Conservation (phyloP, 1,284 basidiomycete species). For the Ustilago bromivora region DNA sequence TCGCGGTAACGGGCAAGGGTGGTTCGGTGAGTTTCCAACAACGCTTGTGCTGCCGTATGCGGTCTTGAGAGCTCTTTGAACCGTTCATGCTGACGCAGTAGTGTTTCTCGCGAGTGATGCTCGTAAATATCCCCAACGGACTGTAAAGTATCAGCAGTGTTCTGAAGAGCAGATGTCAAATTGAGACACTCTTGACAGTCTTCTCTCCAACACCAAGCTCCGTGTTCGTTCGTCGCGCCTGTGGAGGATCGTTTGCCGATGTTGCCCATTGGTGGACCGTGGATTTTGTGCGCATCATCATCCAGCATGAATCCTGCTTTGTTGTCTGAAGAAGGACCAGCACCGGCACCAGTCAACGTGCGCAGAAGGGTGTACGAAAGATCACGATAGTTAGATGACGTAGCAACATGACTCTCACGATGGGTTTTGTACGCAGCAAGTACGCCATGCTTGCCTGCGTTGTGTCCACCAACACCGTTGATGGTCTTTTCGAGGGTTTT, state of each 20-base stretch:
- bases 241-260: constrained; percentile 73
- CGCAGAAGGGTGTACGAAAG: constrained; percentile 55
- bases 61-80: constrained; percentile 82
- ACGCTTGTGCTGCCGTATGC: constrained; percentile 77
- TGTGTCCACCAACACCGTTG: constrained; percentile 40
- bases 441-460: constrained; percentile 43
- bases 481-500: constrained; percentile 49
- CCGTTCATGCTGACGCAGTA: constrained; percentile 80
- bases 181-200: constrained; percentile 80
- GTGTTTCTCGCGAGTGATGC: constrained; percentile 78
- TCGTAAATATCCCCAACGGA: constrained; percentile 82
- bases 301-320: too few species aligned
- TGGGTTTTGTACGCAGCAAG: constrained; percentile 39
- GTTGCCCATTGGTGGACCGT: constrained; percentile 69
- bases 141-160: constrained; percentile 79
- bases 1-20: constrained; percentile 71
- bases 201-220: constrained; percentile 88
- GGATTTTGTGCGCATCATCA: constrained; percentile 73
- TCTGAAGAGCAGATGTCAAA: constrained; percentile 82
- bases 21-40: constrained; percentile 77
- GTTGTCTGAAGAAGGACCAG: constrained; percentile 13
- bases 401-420: constrained; percentile 35
- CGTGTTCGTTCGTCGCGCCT: constrained; percentile 75
- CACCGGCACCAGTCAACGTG: constrained; percentile 52
- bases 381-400: constrained; percentile 46